Base-by-base conservation (phyloP, 2,329 filamentous ascomycete genomes). In the Ophiocordyceps australis region DNA sequence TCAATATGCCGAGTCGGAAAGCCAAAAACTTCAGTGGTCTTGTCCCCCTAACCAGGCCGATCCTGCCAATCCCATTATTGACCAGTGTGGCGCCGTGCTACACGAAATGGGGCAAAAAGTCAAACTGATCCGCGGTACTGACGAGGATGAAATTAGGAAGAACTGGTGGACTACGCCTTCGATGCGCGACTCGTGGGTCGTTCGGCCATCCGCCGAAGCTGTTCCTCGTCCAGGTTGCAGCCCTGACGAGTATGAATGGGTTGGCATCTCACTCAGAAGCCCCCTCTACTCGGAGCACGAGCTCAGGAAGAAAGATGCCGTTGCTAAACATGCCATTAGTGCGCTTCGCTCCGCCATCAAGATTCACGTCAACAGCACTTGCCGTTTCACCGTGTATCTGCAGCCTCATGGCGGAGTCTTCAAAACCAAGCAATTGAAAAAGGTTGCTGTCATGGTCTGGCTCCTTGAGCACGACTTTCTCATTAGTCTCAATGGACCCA, bases 311-410 rank as follows among this genome's bases (percentile, higher is more conserved):
- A 9, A 8, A 6, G 10, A 26, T 9, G 23, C 28, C 7, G 22
- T 12, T 3, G 14, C 30, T 12, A 20, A 31, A 14, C 24, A 19
- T 21, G 15, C 23, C 21, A 14, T 35, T 12, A 22, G 5, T 3
- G 20, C 28, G 7, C 28, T 43, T 7, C 38, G 34, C 9, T 18
- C 20, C 4, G 23, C 25, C 5, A 13, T 40, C 19, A 29, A 28
- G 15, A 33, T 41, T 9, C 36, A 41, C 28, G 24, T 30, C 28
- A 43, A 42, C 33, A 40, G 38, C 11, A 35, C 38, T 3, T 42
- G 38, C 27, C 32, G 33, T 14, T 32, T 35, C 28, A 30, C 28
- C 25, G 35, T 32, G 9, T 24, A 24, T 8, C 12, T 35, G 14
- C 25, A 23, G 17, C 23, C 27, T 2, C 17, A 13, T 4, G 11